Evolutionary conservation across 83 land plant species (phyloP).

Genomic region (Picea abies): DNA sequence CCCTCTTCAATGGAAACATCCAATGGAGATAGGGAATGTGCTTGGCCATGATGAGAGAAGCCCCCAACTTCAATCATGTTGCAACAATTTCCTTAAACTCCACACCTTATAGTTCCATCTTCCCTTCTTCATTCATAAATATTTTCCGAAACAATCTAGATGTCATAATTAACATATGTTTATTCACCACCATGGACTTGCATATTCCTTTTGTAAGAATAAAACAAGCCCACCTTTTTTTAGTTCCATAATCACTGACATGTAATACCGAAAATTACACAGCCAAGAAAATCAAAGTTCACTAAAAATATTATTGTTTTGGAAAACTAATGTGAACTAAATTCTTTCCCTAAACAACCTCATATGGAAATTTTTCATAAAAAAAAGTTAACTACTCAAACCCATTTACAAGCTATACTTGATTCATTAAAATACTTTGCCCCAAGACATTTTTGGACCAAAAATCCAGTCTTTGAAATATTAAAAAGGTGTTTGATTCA

Average conservation of each 20-base stretch:
- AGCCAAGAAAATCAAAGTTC: no score
- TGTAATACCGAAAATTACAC: no score
- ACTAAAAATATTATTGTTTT: no score
- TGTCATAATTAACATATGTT: conserved; percentile 75
- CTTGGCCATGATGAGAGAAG: conserved; percentile 74
- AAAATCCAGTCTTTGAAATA: neutral
- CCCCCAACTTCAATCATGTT: conserved; percentile 84
- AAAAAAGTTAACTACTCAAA: no score
- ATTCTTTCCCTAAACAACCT: no score
- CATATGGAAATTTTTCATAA: no score
- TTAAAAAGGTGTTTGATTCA: neutral
- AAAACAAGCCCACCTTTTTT: neutral
- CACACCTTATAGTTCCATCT: conserved; percentile 74
- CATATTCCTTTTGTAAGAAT: conserved; percentile 4
- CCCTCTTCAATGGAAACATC: conserved; percentile 92
- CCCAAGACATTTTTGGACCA: neutral
- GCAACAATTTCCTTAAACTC: conserved; percentile 86
- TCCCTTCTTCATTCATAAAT: conserved; percentile 75
- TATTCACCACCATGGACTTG: conserved; percentile 52
- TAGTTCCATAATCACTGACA: neutral
- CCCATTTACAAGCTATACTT: no score
- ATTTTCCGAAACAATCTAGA: conserved; percentile 93
- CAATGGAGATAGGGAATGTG: conserved; percentile 85
- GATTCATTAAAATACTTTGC: no score
- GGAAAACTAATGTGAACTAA: no score